A percentile compares a stretch with the other conserved stretches of the same genome.
phyloP scores from a whole-genome alignment of 2,329 filamentous ascomycete genomes.

The Thermothelomyces thermophilus region DNA sequence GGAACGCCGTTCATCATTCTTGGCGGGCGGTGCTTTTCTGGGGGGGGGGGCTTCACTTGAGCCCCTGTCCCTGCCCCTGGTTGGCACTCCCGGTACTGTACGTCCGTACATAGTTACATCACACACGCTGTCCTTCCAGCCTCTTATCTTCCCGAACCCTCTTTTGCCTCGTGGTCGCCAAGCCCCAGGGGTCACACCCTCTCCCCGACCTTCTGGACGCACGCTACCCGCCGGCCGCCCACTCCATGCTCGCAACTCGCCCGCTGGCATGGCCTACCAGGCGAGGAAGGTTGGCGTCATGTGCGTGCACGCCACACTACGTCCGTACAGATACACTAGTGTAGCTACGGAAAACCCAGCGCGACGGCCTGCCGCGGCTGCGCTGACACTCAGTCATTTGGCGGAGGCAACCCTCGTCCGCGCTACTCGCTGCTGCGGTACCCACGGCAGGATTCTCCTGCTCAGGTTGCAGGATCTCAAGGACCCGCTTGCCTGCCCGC shows the following conservation, averaged over 20 bases:
- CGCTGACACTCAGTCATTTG: not conserved
- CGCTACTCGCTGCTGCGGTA: slow-evolving; percentile 4
- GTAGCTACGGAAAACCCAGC: too few species aligned
- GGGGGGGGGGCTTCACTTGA: slow-evolving; percentile 7
- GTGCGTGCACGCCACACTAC: too few species aligned
- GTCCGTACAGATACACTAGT: too few species aligned
- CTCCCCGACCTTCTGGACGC: not conserved
- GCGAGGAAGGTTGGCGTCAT: too few species aligned
- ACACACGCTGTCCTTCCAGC: slow-evolving; percentile 17
- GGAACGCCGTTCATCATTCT: slow-evolving; percentile 19
- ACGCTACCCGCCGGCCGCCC: too few species aligned
- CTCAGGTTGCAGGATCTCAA: slow-evolving; percentile 14
- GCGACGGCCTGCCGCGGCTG: too few species aligned
- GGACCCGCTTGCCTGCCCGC: slow-evolving; percentile 11
- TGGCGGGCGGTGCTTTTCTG: slow-evolving; percentile 18
- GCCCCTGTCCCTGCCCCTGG: slow-evolving; percentile 23
- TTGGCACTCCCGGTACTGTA: slow-evolving; percentile 24
- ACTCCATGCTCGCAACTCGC: too few species aligned
- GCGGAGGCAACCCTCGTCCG: not conserved
- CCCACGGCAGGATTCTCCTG: slow-evolving; percentile 4
- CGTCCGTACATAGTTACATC: too few species aligned
- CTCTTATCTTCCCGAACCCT: slow-evolving; percentile 28
- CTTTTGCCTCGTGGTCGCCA: slow-evolving; percentile 26
- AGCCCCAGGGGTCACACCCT: slow-evolving; percentile 12
- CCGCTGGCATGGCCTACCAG: too few species aligned